A percentile compares a stretch with the other conserved stretches of the same genome.
Evolutionary conservation across 495 filamentous ascomycete genomes (phyloP).

Genomic region (Xylaria grammica): DNA sequence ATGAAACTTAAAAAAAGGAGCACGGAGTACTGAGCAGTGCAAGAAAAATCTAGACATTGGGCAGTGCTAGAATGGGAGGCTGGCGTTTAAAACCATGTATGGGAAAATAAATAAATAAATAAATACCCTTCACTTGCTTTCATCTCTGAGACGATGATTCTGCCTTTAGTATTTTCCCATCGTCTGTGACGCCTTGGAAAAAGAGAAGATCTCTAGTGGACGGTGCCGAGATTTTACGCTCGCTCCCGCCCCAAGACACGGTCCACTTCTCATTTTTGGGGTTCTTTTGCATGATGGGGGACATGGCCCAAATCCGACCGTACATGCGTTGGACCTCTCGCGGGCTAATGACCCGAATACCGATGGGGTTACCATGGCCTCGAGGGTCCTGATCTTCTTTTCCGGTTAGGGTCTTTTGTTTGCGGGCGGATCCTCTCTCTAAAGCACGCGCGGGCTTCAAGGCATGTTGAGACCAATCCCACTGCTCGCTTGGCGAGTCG

Average conservation of each 20-base stretch:
- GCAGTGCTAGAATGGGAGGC: neutral
- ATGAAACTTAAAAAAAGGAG: neutral
- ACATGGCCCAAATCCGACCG: slow-evolving; percentile 39
- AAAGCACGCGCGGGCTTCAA: slow-evolving; percentile 29
- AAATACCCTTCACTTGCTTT: neutral
- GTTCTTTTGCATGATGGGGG: slow-evolving; percentile 36
- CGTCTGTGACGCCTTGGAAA: slow-evolving; percentile 32
- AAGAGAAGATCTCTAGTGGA: slow-evolving; percentile 30
- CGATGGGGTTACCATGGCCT: slow-evolving; percentile 36
- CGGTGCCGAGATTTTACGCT: slow-evolving; percentile 24
- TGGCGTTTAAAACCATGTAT: neutral
- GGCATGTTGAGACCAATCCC: slow-evolving; percentile 30
- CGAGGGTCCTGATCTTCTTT: slow-evolving; percentile 42
- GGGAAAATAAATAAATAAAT: neutral
- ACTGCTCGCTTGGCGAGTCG: neutral
- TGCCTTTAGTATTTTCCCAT: neutral
- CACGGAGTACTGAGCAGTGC: neutral
- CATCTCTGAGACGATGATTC: neutral
- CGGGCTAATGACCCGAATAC: slow-evolving; percentile 28
- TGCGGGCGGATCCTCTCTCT: slow-evolving; percentile 30
- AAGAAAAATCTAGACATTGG: neutral
- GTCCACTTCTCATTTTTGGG: slow-evolving; percentile 30
- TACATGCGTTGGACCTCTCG: slow-evolving; percentile 38
- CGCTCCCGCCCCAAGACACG: slow-evolving; percentile 42
- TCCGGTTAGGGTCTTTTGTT: slow-evolving; percentile 43